phyloP scores from a whole-genome alignment of 2,329 filamentous ascomycete species.

The Colletotrichum australisinense region DNA sequence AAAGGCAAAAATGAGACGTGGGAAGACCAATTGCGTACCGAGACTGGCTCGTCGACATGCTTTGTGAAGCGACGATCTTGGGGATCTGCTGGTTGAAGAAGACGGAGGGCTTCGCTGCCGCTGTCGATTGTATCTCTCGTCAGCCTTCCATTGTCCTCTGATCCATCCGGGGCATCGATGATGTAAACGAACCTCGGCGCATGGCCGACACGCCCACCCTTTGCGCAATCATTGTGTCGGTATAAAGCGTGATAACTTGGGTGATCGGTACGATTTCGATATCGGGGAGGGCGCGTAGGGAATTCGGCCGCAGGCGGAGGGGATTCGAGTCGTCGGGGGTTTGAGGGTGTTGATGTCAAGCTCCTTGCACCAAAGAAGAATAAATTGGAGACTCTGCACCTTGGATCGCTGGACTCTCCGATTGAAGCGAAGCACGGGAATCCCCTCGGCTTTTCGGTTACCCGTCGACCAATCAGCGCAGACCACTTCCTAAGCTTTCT shows the following conservation, averaged over 20 bases:
- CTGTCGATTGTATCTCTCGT: conserved; percentile 40
- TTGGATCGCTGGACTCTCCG: conserved; percentile 6
- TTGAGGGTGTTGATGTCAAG: conserved; percentile 36
- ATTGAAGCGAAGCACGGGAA: conserved; percentile 24
- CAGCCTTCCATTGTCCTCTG: conserved; percentile 4
- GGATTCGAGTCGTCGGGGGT: conserved; percentile 35
- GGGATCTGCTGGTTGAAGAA: conserved; percentile 62
- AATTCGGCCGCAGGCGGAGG: conserved; percentile 34
- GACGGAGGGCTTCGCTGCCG: conserved; percentile 53
- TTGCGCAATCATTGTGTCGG: conserved; percentile 64
- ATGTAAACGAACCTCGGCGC: conserved; percentile 62
- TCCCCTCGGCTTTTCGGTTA: conserved; percentile 57
- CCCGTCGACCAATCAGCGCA: conserved; percentile 51
- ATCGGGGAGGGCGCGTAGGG: not conserved
- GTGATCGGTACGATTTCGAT: not conserved
- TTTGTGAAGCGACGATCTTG: conserved; percentile 56
- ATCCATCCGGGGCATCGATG: not conserved
- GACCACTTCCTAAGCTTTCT: conserved; percentile 50
- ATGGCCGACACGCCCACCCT: conserved; percentile 69
- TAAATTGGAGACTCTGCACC: conserved; percentile 20
- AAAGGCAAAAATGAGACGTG: not conserved
- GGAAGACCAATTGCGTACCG: conserved; percentile 51
- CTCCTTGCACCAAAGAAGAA: conserved; percentile 2
- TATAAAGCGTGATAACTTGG: not conserved
- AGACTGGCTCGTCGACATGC: conserved; percentile 55